These are phyloP conservation scores for Hypoxylon sp. DNA, from an alignment of 2,329 filamentous ascomycete species.

Conservation along the genomic window DNA sequence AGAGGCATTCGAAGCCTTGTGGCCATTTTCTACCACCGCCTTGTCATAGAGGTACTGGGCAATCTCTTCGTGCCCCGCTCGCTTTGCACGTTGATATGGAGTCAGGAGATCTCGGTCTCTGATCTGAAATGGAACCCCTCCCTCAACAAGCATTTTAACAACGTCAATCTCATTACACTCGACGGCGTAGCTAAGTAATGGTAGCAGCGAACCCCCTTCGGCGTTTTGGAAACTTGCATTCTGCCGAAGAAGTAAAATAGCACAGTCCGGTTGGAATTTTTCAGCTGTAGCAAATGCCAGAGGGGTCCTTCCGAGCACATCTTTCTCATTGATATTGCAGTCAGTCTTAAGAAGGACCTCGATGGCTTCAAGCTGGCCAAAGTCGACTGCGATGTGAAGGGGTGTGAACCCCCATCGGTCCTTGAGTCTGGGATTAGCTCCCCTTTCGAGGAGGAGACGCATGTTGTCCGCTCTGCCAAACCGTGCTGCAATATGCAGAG, in stretches of 20 bases:
- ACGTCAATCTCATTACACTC: not conserved
- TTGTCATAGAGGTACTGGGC: slow-evolving; percentile 7
- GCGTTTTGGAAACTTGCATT: not conserved
- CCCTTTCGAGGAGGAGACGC: not conserved
- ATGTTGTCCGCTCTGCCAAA: slow-evolving; percentile 1
- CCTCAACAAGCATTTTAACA: slow-evolving; percentile 1
- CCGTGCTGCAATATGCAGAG: slow-evolving; percentile 3
- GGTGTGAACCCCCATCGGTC: slow-evolving; percentile 5
- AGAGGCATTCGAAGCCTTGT: not conserved
- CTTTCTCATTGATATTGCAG: not conserved
- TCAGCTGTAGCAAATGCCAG: not conserved
- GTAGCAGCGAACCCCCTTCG: not conserved
- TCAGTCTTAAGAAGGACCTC: not conserved
- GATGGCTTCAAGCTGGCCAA: not conserved
- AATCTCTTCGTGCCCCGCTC: not conserved
- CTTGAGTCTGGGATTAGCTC: not conserved
- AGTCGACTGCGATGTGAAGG: slow-evolving; percentile 3
- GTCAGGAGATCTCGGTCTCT: slow-evolving; percentile 3
- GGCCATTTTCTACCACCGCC: not conserved
- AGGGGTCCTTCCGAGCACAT: not conserved
- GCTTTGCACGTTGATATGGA: slow-evolving; percentile 3
- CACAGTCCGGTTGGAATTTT: not conserved
- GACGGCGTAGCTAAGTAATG: slow-evolving; percentile 3
- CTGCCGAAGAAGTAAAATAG: not conserved
- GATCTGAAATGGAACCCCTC: slow-evolving; percentile 1